Conservation (phyloP, 768 basidiomycete genomes). For the Hericium erinaceus region DNA sequence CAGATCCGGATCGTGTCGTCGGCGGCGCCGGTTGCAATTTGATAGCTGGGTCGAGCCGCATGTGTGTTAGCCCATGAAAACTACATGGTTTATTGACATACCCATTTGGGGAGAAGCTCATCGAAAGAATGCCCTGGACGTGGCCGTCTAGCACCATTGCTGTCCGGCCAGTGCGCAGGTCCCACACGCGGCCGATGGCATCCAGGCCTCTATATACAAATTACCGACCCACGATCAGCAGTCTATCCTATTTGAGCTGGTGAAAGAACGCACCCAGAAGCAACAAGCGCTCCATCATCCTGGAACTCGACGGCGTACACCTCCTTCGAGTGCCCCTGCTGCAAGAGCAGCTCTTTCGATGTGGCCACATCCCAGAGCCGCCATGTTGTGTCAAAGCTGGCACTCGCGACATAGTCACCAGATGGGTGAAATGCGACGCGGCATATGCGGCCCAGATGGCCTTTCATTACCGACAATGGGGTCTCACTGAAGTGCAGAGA, state of each 20-base stretch:
- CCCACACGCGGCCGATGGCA: constrained; percentile 96
- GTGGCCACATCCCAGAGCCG: constrained; percentile 89
- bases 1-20: constrained; percentile 98
- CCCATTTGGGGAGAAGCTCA: constrained; percentile 95
- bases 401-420: constrained; percentile 86
- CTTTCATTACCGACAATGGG: constrained; percentile 77
- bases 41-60: constrained; percentile 50
- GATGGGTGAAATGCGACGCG: constrained; percentile 96
- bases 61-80: constrained; percentile 1
- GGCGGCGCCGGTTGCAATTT: constrained; percentile 93
- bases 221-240: neutral
- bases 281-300: constrained; percentile 84
- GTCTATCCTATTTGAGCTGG: no score
- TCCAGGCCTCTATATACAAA: constrained; percentile 68
- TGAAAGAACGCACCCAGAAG: constrained; percentile 65
- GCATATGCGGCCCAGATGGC: constrained; percentile 86
- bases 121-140: constrained; percentile 82
- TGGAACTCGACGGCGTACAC: constrained; percentile 97
- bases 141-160: constrained; percentile 99
- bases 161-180: constrained; percentile 87
- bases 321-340: constrained; percentile 96
- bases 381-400: constrained; percentile 97
- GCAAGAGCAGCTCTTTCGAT: constrained; percentile 72
- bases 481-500: constrained; percentile 47
- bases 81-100: constrained; percentile 27